Evolutionary conservation across 2,329 filamentous ascomycete species (phyloP), one percentile per base, ranked within the genome.

Genomic region (Apiospora sp.): DNA sequence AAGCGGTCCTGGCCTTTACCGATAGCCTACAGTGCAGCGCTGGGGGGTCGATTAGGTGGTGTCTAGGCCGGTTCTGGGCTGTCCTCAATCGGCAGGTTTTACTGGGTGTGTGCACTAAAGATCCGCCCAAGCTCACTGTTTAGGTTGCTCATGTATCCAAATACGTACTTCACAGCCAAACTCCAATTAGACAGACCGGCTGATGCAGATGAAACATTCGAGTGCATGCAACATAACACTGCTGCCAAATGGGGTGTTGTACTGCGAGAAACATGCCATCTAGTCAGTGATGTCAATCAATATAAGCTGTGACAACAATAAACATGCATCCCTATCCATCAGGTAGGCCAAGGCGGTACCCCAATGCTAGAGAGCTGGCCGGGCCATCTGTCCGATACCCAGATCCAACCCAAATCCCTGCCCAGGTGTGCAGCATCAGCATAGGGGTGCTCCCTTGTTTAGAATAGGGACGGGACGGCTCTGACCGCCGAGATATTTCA

Each of bases 221-320:
- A 61, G 54, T 58, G 51, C 27, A 58, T 58, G 51, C 30, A 58
- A 58, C 27, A 58, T 27, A 58, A 58, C 51, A 49, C 27, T 58
- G 51, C 51, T 34, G 27, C 51, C 51, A 34, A 24, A 34, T 58
- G 51, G 51, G 51, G 27, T 61, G 54, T 61, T 37, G 27, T 61
- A 30, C 10, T 8, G 34, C 37, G 54, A 61, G 30, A 37, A 61
- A 61, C 54, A 61, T 61, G 58, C 4, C 58, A 41, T n/a, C 41
- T 41, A 34, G 37, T 37, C 22, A 61, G 30, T 61, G 8, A 37
- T 61, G 54, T 61, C 54, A 61, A 37, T 61, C 54, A 61, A 37
- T n/a, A n/a, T 24, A n/a, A 41, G 34, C 34, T 14, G 34, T 19
- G 16, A 61, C 5, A n/a, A 61, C 30, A 61, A 37, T 30, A 64